Evolutionary conservation across 1,284 basidiomycete genomes (phyloP), one percentile per base, ranked within the genome.

Genomic region (Fistulinella staudtii): DNA sequence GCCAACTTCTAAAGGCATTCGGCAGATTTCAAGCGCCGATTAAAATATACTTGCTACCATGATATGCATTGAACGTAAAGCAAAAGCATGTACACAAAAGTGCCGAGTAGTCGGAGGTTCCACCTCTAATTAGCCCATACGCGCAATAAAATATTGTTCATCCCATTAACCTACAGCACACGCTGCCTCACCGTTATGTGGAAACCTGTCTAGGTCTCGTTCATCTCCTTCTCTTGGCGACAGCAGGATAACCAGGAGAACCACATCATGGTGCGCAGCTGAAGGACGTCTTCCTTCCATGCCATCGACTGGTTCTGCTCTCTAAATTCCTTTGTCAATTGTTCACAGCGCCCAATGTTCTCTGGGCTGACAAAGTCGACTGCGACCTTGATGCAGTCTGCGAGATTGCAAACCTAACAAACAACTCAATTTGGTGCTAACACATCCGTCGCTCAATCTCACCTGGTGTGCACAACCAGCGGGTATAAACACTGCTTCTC

Each of bases 341-440:
- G 74, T 65, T 90, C 89, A 66, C 91, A 95, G 18, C 89, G 77
- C 42, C 72, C 74, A 28, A 96, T 83, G 60, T 95, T 96, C 69
- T 97, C 89, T 13, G 91, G 86, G 68, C 87, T 91, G 52, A 97
- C 91, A 68, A 94, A 98, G 69, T 98, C 93, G 53, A 89, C 77
- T n/a, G 94, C 93, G 37, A 96, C 89, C 70, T 97, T 97, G 71
- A 97, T 85, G 63, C 90, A 95, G 64, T 96, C 92, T 10, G 90
- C 76, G 25, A 94, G 69, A 58, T 94, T 93, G 58, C 82, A 81
- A 7, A 90, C 88, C 80, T 89, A 41, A 11, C 22, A 29, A 18
- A 15, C 33, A 45, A 5, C 35, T 25, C 15, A 45, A 41, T 10
- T 44, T 27, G 3, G 48, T 25, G 9, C 2, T 36, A 24, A 21